Evolutionary conservation across 805 yeast genomes (phyloP).

Genomic region (Myxozyma nipponensis): DNA sequence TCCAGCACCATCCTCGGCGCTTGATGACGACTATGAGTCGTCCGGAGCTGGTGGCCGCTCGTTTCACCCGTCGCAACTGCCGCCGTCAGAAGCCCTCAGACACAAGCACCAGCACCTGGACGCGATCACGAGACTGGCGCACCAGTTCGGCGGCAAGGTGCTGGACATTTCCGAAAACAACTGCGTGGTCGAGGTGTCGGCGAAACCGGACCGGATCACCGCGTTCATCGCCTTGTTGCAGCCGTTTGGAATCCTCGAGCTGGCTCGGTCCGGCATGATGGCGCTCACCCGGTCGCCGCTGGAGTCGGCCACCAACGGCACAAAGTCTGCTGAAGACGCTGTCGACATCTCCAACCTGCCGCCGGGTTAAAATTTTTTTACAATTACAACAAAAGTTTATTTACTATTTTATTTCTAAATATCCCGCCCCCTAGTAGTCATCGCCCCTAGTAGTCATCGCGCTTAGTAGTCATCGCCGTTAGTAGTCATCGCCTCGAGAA

Average conservation of each 20-base stretch:
- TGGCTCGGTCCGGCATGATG: slow-evolving; percentile 98
- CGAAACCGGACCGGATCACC: slow-evolving; percentile 86
- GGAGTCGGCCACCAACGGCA: slow-evolving; percentile 47
- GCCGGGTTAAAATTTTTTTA: slow-evolving; percentile 63
- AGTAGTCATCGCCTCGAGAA: slow-evolving; percentile 92
- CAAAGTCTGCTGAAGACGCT: slow-evolving; percentile 55
- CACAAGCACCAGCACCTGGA: slow-evolving; percentile 87
- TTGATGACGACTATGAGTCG: slow-evolving; percentile 37
- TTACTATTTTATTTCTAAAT: neutral
- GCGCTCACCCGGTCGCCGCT: slow-evolving; percentile 95
- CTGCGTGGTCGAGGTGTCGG: slow-evolving; percentile 89
- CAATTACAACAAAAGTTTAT: neutral
- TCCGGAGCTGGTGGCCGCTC: slow-evolving; percentile 12
- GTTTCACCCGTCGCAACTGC: slow-evolving; percentile 84
- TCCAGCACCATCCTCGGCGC: no score
- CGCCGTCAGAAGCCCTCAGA: slow-evolving; percentile 88
- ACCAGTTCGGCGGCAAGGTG: slow-evolving; percentile 87
- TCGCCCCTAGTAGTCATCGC: no score
- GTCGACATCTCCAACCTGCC: slow-evolving; percentile 90
- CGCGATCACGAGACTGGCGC: slow-evolving; percentile 73
- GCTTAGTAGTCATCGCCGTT: slow-evolving; percentile 68
- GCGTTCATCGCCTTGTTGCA: slow-evolving; percentile 83
- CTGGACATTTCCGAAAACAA: slow-evolving; percentile 91
- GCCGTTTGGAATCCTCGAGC: slow-evolving; percentile 94
- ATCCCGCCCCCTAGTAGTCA: no score